Evolutionary conservation across 2,329 filamentous ascomycete genomes (phyloP).

Genomic region (Cladosporium sp.): DNA sequence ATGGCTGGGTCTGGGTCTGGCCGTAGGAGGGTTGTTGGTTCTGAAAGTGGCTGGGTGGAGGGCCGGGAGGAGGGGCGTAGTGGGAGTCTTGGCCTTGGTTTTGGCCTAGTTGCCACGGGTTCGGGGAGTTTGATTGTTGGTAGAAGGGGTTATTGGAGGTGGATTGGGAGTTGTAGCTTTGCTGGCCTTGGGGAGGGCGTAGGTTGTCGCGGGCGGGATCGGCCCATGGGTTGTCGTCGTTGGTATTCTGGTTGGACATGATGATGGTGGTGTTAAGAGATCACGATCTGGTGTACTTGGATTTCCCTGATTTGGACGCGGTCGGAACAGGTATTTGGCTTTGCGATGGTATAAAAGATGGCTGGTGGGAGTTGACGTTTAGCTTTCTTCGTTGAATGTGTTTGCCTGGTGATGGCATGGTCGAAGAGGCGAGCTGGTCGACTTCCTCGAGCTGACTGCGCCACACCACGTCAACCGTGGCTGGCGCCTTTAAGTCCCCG

Average conservation of each 20-base stretch:
- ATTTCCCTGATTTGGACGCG: neutral
- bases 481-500: neutral
- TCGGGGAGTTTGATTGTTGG: constrained; percentile 19
- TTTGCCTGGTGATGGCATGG: constrained; percentile 10
- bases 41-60: constrained; percentile 13
- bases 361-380: neutral
- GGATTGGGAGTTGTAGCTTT: neutral
- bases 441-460: constrained; percentile 8
- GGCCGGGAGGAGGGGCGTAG: constrained; percentile 21
- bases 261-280: neutral
- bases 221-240: constrained; percentile 19
- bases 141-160: constrained; percentile 19
- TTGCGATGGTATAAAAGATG: too few species aligned
- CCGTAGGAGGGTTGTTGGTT: constrained; percentile 7
- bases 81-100: constrained; percentile 2
- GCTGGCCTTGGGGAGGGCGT: constrained; percentile 5
- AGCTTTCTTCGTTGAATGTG: neutral
- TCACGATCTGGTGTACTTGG: neutral
- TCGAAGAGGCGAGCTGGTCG: constrained; percentile 8
- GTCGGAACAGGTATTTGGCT: neutral
- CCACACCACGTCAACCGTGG: constrained; percentile 4
- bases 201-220: constrained; percentile 18
- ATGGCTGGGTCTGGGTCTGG: constrained; percentile 11
- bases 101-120: constrained; percentile 20
- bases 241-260: constrained; percentile 17